Conservation (phyloP, 1,284 basidiomycete genomes). For the Ustilago xerochloae region DNA sequence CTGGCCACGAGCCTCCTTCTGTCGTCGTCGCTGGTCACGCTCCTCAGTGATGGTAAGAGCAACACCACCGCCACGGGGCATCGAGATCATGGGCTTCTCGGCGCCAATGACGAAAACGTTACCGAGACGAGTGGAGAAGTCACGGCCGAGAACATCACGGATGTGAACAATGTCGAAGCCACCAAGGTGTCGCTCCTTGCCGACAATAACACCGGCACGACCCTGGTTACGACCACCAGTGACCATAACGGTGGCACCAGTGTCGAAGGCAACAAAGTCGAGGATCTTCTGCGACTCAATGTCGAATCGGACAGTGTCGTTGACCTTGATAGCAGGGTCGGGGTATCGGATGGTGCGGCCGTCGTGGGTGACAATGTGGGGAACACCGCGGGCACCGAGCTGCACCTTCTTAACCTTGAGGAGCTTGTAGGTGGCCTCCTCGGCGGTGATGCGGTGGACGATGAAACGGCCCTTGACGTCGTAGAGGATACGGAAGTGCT, state of each 20-base stretch:
- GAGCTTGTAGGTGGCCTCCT: conserved; percentile 98
- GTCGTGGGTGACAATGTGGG: conserved; percentile 97
- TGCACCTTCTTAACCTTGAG: conserved; percentile 94
- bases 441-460: conserved; percentile 98
- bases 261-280: conserved; percentile 95
- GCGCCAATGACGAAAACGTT: conserved; percentile 99
- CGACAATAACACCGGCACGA: conserved; percentile 92
- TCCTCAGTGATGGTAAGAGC: conserved; percentile 76
- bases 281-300: conserved; percentile 93
- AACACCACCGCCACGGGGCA: conserved; percentile 97
- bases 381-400: conserved; percentile 92
- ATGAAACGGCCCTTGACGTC: conserved; percentile 99
- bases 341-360: conserved; percentile 99
- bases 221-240: conserved; percentile 99
- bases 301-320: conserved; percentile 98
- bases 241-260: conserved; percentile 96
- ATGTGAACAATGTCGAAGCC: conserved; percentile 91
- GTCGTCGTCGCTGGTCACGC: conserved; percentile 68
- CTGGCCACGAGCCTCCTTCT: conserved; percentile 59
- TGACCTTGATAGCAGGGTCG: conserved; percentile 92
- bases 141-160: conserved; percentile 92
- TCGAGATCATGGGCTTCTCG: conserved; percentile 96
- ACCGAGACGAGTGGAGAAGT: conserved; percentile 77
- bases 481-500: conserved; percentile 99
- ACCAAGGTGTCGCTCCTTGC: conserved; percentile 96